Evolutionary conservation across 2,329 filamentous ascomycete species (phyloP).

Genomic region (Colletotrichum caudatum): DNA sequence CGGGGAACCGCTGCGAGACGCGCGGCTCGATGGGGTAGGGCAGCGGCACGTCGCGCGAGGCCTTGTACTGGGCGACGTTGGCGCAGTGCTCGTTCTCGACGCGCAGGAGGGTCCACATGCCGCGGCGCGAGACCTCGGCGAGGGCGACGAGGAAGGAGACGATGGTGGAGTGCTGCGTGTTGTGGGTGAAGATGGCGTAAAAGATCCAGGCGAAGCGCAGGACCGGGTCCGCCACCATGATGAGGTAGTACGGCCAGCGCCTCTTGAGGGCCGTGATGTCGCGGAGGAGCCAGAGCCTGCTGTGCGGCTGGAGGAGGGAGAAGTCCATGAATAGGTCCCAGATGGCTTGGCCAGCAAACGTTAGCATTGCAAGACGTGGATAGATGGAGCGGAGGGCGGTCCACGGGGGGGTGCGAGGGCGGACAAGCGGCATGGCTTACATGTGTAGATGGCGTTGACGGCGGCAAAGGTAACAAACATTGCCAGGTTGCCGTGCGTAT

Average conservation of each 20-base stretch:
- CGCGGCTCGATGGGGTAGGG: constrained; percentile 76
- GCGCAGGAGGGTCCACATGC: constrained; percentile 91
- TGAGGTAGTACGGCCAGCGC: constrained; percentile 85
- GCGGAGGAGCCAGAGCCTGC: constrained; percentile 76
- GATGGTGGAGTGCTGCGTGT: constrained; percentile 85
- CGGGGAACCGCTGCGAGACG: constrained; percentile 50
- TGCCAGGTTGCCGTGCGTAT: constrained; percentile 67
- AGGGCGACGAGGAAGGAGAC: constrained; percentile 84
- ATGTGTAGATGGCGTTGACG: constrained; percentile 87
- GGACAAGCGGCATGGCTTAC: constrained; percentile 58
- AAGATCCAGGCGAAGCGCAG: constrained; percentile 95
- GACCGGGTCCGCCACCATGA: constrained; percentile 86
- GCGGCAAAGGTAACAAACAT: constrained; percentile 84
- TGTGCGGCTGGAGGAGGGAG: constrained; percentile 84
- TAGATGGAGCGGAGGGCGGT: no score
- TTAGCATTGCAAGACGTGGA: constrained; percentile 12
- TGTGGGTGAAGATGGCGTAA: constrained; percentile 84
- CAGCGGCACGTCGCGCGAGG: constrained; percentile 86
- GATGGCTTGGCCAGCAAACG: constrained; percentile 61
- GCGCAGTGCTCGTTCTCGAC: constrained; percentile 98
- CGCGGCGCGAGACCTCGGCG: constrained; percentile 84
- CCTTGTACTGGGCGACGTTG: constrained; percentile 91
- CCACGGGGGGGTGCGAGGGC: no score
- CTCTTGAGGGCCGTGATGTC: constrained; percentile 83
- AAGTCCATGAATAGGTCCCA: constrained; percentile 99